Base-by-base conservation (phyloP, 1,139 yeast genomes). In the Diutina scorzettiae region DNA sequence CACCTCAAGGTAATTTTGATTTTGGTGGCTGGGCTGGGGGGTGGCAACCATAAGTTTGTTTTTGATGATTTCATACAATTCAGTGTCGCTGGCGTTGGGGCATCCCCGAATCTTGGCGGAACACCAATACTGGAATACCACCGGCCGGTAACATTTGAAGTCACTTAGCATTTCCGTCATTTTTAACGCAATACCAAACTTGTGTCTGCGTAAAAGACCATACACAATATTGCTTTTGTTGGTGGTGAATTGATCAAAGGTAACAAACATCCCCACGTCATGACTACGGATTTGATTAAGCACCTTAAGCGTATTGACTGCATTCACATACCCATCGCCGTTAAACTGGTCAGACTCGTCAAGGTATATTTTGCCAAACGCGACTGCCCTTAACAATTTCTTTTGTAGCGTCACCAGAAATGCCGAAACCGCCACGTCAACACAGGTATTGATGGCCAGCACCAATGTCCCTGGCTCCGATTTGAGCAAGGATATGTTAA, bases 111-210 rank as follows among this genome's bases (percentile, higher is more conserved):
- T 76, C 52, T 85, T 83, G 32, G 72, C 64, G 46, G 82, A 76
- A 16, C 96, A 91, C 97, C 97, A 91, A 49, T 81, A 74, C 2
- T 78, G 69, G 51, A 79, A 83, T 0, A 89, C 72, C 20, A 62
- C 54, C 45, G 76, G 80, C 34, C 65, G 63, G 5, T 83, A 76
- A 25, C 60, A 53, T 5, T 54, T 51, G 14, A 78, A 53, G 8
- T 65, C 59, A 2, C 28, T 27, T 43, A 82, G 59, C 36, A 73
- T 63, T 12, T 71, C 71, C 7, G 81, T 71, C 2, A 87, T 64
- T 47, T 78, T 73, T 39, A 85, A 59, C 0, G 91, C 78, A 34
- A 84, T 64, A 8, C 72, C 69, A 57, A 82, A 85, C 49, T 73
- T 66, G 31, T 76, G 72, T 41, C 95, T 69, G 41, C 66, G 60